Evolutionary conservation across 306 rosid species (phyloP).

Genomic region (Castanospermum australe): DNA sequence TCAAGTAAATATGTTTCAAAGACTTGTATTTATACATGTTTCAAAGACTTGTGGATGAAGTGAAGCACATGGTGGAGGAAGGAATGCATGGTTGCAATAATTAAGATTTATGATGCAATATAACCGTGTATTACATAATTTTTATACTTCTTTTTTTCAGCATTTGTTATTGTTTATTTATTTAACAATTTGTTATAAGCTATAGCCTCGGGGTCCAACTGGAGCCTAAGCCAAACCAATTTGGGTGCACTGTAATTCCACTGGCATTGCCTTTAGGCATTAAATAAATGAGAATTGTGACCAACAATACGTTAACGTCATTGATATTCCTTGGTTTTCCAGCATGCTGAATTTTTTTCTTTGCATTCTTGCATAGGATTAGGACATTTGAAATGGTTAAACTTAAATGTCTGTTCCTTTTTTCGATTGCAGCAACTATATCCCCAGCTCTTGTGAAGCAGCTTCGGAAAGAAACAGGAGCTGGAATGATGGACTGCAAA

Average conservation of each 20-base stretch:
- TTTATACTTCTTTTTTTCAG: background rate
- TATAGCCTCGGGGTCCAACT: background rate
- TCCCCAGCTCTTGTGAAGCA: constrained; percentile 92
- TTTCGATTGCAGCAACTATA: constrained; percentile 62
- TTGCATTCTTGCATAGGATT: background rate
- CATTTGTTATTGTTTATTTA: background rate
- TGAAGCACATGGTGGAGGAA: background rate
- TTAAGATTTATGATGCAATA: too few relatives aligned
- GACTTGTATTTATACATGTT: background rate
- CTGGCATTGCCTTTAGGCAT: background rate
- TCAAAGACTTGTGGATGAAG: background rate
- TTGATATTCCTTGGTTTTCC: background rate
- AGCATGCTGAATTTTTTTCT: background rate
- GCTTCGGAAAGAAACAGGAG: constrained; percentile 96
- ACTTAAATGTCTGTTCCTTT: constrained; percentile 4
- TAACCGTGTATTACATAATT: background rate
- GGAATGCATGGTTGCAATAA: background rate
- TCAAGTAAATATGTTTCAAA: constrained; percentile 1
- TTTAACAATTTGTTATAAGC: background rate
- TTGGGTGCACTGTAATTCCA: background rate
- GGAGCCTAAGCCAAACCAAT: background rate
- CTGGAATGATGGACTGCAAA: constrained; percentile 99
- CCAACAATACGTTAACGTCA: background rate
- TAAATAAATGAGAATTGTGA: background rate
- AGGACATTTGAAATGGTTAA: too few relatives aligned